Conservation (phyloP, 257 asterid species). For the Eucommia ulmoides region DNA sequence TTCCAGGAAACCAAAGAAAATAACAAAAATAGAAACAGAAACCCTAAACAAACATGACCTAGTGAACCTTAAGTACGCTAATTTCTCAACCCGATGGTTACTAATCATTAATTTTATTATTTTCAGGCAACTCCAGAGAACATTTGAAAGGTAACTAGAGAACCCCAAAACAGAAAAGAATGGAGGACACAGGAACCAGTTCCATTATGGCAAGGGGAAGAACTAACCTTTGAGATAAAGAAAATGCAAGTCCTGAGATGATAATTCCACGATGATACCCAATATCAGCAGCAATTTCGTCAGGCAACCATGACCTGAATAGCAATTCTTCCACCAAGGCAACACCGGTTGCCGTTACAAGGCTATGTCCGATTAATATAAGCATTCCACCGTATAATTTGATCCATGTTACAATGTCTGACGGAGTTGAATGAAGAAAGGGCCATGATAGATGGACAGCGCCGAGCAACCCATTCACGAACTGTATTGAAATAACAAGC, state of each 20-base stretch:
- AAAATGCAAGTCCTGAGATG: conserved; percentile 69
- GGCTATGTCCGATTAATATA: conserved; percentile 36
- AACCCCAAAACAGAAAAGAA: too few species aligned
- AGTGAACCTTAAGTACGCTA: too few species aligned
- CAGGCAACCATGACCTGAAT: conserved; percentile 90
- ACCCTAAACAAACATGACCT: too few species aligned
- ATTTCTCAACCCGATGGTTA: too few species aligned
- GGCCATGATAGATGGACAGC: conserved; percentile 57
- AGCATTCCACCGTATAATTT: conserved; percentile 40
- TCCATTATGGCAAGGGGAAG: conserved; percentile 9
- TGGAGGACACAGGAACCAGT: not conserved
- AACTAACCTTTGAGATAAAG: conserved; percentile 63
- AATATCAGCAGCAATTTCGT: conserved; percentile 73
- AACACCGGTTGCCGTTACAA: conserved; percentile 50
- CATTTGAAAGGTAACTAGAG: too few species aligned
- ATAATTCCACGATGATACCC: conserved; percentile 67
- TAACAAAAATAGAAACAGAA: too few species aligned
- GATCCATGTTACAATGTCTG: conserved; percentile 34
- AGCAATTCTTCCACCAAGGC: conserved; percentile 78
- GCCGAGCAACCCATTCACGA: conserved; percentile 52
- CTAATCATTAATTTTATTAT: too few species aligned
- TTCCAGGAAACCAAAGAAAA: too few species aligned
- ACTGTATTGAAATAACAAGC: conserved; percentile 54
- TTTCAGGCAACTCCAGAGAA: too few species aligned
- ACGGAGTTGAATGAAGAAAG: conserved; percentile 30